These are phyloP conservation scores for Clitopilus passeckerianus DNA, from an alignment of 768 basidiomycete species.

Conservation along the genomic window DNA sequence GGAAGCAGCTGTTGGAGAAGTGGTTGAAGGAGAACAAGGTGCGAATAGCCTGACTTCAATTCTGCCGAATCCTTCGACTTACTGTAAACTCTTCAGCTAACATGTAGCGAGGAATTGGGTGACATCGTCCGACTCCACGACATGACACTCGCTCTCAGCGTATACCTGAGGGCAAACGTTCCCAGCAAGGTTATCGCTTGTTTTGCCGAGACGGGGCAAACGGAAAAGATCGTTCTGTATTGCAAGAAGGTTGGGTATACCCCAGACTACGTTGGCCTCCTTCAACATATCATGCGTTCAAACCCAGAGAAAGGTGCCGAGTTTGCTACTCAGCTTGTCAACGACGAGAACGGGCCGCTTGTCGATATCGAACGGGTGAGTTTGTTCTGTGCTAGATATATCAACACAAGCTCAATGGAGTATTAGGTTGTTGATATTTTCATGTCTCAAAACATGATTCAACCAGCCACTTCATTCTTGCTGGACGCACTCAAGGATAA, in stretches of 20 bases:
- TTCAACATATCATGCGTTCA: slow-evolving; percentile 95
- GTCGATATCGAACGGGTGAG: slow-evolving; percentile 89
- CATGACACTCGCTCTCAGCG: slow-evolving; percentile 95
- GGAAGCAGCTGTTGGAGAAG: slow-evolving; percentile 96
- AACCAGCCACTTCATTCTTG: slow-evolving; percentile 97
- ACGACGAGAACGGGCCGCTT: slow-evolving; percentile 88
- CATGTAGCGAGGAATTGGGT: slow-evolving; percentile 97
- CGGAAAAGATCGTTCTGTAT: slow-evolving; percentile 96
- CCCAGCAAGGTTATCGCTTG: slow-evolving; percentile 99
- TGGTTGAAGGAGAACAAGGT: slow-evolving; percentile 99
- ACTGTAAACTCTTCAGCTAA: slow-evolving; percentile 52
- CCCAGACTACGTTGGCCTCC: slow-evolving; percentile 87
- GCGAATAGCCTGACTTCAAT: slow-evolving; percentile 5
- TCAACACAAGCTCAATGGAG: background rate
- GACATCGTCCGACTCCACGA: slow-evolving; percentile 94
- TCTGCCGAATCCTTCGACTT: background rate
- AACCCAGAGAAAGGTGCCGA: slow-evolving; percentile 98
- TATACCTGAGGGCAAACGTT: slow-evolving; percentile 95
- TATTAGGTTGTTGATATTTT: slow-evolving; percentile 94
- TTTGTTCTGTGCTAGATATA: slow-evolving; percentile 5
- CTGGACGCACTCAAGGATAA: slow-evolving; percentile 98
- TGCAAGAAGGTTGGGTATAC: slow-evolving; percentile 94
- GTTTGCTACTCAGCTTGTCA: slow-evolving; percentile 91
- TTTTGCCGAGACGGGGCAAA: slow-evolving; percentile 98
- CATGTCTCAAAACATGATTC: slow-evolving; percentile 99